Percentiles rank a stretch among this genome's conserved stretches.
These are phyloP conservation scores for Talaromyces funiculosus DNA, from an alignment of 2,329 filamentous ascomycete genomes.

Conservation along the genomic window DNA sequence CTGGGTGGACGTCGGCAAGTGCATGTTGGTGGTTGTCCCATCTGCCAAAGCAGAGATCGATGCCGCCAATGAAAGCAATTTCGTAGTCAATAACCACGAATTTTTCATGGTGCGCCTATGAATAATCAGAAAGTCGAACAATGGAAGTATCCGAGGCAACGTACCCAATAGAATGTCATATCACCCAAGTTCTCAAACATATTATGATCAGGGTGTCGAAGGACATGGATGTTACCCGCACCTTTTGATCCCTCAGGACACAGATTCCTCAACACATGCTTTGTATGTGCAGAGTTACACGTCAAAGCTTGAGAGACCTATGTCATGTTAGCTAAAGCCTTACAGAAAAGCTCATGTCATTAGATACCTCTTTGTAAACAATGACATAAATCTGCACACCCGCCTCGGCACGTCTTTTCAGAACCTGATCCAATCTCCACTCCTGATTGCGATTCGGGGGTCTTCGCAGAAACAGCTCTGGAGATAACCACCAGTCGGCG, in stretches of 20 bases:
- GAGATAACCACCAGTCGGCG: conserved; percentile 15
- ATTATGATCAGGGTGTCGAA: conserved; percentile 71
- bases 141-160: conserved; percentile 1
- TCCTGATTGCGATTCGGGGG: conserved; percentile 78
- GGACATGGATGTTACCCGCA: conserved; percentile 13
- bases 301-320: conserved; percentile 68
- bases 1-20: conserved; percentile 80
- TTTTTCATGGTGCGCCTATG: conserved; percentile 84
- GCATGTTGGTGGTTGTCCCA: conserved; percentile 87
- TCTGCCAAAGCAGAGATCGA: conserved; percentile 91
- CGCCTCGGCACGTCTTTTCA: conserved; percentile 83
- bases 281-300: conserved; percentile 90
- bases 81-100: conserved; percentile 92
- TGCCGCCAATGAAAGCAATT: conserved; percentile 84
- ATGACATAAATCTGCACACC: conserved; percentile 93
- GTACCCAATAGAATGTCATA: conserved; percentile 88
- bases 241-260: conserved; percentile 74
- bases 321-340: neutral
- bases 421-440: conserved; percentile 42
- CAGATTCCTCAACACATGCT: conserved; percentile 71
- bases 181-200: conserved; percentile 65
- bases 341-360: neutral
- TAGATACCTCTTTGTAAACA: conserved; percentile 54
- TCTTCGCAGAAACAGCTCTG: conserved; percentile 66
- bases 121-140: neutral